A percentile compares a stretch with the other conserved stretches of the same genome.
Evolutionary conservation across 2,329 filamentous ascomycete genomes (phyloP).

Genomic region (Diplocarpon rosae): DNA sequence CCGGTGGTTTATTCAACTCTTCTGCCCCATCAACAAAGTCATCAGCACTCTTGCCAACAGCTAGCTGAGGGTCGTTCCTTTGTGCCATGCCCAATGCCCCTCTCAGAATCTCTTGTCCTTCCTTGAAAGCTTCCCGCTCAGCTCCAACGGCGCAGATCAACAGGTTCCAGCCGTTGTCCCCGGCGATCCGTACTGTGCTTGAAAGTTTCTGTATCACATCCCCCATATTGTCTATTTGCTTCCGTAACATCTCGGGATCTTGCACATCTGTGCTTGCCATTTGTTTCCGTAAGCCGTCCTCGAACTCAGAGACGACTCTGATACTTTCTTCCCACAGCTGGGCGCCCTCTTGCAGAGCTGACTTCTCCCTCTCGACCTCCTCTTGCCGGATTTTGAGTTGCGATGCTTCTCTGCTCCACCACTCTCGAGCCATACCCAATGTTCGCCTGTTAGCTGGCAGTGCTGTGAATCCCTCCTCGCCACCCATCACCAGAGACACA

Average conservation of each 20-base stretch:
- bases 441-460: constrained; percentile 56
- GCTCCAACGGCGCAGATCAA: constrained; percentile 67
- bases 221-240: constrained; percentile 45
- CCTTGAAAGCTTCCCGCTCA: constrained; percentile 55
- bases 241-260: constrained; percentile 31
- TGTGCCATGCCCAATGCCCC: constrained; percentile 24
- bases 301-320: constrained; percentile 50
- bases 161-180: constrained; percentile 58
- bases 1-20: constrained; percentile 3
- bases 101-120: constrained; percentile 46
- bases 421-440: constrained; percentile 56
- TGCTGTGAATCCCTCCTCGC: constrained; percentile 38
- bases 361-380: constrained; percentile 48
- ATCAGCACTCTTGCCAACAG: constrained; percentile 1
- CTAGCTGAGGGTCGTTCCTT: background rate
- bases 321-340: constrained; percentile 55
- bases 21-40: constrained; percentile 5
- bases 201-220: constrained; percentile 44
- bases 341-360: constrained; percentile 56
- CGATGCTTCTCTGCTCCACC: constrained; percentile 55
- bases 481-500: constrained; percentile 16
- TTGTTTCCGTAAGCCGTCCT: constrained; percentile 46
- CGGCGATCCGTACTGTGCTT: constrained; percentile 41
- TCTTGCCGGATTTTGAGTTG: constrained; percentile 43
- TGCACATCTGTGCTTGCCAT: constrained; percentile 34